Evolutionary conservation across 2,329 filamentous ascomycete species (phyloP).

Genomic region (Nannizzia gypsea): DNA sequence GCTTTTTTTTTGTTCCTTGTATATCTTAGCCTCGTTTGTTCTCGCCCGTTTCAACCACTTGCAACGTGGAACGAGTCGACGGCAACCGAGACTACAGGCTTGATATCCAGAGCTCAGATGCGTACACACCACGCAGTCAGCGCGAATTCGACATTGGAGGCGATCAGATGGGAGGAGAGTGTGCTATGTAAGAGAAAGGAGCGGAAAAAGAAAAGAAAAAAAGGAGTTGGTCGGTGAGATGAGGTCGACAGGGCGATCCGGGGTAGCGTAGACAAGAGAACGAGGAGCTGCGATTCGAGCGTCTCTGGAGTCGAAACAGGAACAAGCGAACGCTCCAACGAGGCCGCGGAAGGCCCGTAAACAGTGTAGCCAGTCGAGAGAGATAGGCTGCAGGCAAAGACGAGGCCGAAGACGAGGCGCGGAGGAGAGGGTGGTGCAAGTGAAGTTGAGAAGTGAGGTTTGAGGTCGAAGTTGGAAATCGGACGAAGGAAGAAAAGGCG

Average conservation of each 20-base stretch:
- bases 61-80: background rate
- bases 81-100: background rate
- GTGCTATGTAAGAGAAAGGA: background rate
- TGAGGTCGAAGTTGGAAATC: too few species aligned
- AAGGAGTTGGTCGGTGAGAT: background rate
- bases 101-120: background rate
- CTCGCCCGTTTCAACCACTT: background rate
- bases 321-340: background rate
- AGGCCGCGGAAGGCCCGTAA: background rate
- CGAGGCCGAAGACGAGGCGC: too few species aligned
- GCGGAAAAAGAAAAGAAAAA: background rate
- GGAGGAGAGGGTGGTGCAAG: too few species aligned
- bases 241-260: background rate
- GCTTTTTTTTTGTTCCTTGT: background rate
- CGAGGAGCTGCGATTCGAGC: background rate
- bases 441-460: too few species aligned
- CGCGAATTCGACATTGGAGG: slow-evolving; percentile 2
- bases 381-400: too few species aligned
- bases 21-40: background rate
- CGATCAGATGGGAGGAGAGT: background rate
- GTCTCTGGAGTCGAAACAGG: background rate
- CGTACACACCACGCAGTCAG: background rate
- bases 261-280: background rate
- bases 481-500: too few species aligned
- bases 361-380: background rate